Percentiles rank a stretch among this genome's conserved stretches.
These are phyloP conservation scores for Aaosphaeria arxii DNA, from an alignment of 2,329 filamentous ascomycete genomes.

Conservation along the genomic window DNA sequence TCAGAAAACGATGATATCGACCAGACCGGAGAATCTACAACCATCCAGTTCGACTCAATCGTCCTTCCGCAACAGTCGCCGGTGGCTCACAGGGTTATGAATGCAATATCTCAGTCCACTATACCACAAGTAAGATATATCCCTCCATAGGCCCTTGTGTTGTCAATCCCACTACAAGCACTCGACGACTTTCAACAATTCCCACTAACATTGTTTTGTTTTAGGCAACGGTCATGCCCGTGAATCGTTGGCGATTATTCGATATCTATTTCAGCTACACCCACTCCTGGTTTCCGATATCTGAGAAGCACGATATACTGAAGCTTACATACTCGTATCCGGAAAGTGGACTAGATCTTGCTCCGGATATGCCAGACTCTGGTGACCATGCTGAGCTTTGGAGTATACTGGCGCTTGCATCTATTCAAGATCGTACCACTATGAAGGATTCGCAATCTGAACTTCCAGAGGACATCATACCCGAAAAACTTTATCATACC, in stretches of 20 bases:
- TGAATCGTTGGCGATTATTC: constrained; percentile 59
- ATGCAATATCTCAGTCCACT: too few relatives aligned
- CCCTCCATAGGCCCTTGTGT: too few relatives aligned
- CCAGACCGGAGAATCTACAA: background rate
- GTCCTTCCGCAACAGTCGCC: too few relatives aligned
- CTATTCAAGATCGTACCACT: constrained; percentile 18
- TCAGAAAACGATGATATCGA: constrained; percentile 15
- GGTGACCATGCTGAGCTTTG: constrained; percentile 45
- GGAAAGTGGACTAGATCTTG: constrained; percentile 37
- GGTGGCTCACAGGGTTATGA: too few relatives aligned
- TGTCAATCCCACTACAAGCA: too few relatives aligned
- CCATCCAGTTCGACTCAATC: background rate
- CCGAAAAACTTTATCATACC: constrained; percentile 21
- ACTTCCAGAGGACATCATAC: constrained; percentile 2
- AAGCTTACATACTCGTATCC: constrained; percentile 57
- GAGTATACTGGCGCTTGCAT: constrained; percentile 44
- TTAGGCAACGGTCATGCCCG: constrained; percentile 37
- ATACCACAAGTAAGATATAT: too few relatives aligned
- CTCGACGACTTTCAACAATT: too few relatives aligned
- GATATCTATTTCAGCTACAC: constrained; percentile 75
- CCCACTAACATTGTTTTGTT: too few relatives aligned
- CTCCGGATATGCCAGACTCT: constrained; percentile 19
- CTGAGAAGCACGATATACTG: constrained; percentile 64
- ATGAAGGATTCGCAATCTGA: background rate
- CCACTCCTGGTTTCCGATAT: constrained; percentile 72